These are phyloP conservation scores for Pleoardoris graminearum DNA, from an alignment of 2,329 filamentous ascomycete genomes.

Conservation along the genomic window DNA sequence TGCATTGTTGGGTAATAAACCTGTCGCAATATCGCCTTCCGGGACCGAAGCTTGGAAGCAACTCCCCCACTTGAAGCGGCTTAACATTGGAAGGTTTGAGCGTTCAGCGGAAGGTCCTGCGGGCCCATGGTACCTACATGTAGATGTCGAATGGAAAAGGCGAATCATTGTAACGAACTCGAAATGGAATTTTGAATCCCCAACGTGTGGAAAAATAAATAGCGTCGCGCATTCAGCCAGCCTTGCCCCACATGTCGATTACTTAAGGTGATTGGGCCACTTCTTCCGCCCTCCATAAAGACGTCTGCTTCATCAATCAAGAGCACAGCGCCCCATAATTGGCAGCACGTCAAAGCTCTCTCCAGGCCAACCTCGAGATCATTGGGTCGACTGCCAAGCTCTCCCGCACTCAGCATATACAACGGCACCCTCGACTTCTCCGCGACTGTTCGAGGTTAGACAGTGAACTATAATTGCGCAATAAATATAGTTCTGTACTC, in stretches of 20 bases:
- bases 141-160: background rate
- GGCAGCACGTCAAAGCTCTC: background rate
- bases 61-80: too few relatives aligned
- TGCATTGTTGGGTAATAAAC: background rate
- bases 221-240: too few relatives aligned
- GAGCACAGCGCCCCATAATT: slow-evolving; percentile 50
- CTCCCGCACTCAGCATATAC: slow-evolving; percentile 4
- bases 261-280: too few relatives aligned
- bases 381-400: slow-evolving; percentile 2
- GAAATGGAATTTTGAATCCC: too few relatives aligned
- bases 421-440: slow-evolving; percentile 3
- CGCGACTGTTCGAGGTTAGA: slow-evolving; percentile 3
- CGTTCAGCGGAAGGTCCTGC: background rate
- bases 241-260: too few relatives aligned
- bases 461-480: background rate
- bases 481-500: background rate
- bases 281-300: slow-evolving; percentile 58
- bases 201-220: too few relatives aligned
- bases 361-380: slow-evolving; percentile 1
- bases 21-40: background rate
- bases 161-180: background rate
- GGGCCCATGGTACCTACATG: too few relatives aligned
- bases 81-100: too few relatives aligned
- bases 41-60: too few relatives aligned
- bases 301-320: slow-evolving; percentile 17